Evolutionary conservation across 2,329 filamentous ascomycete species (phyloP), one percentile per base, ranked within the genome.

Genomic region (Ustilaginoidea virens): DNA sequence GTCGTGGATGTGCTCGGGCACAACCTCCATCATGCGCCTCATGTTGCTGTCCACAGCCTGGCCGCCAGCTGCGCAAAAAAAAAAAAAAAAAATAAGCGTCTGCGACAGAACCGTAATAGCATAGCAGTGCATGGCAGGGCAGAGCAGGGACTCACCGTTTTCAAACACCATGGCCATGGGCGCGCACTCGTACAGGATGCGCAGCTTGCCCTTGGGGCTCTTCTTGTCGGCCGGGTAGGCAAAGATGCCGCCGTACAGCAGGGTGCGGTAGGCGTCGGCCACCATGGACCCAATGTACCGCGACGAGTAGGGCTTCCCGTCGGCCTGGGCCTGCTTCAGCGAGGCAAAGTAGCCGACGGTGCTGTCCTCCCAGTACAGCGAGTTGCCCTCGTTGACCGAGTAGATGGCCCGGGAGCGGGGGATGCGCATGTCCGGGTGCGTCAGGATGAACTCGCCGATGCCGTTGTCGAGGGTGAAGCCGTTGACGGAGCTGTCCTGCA

Each of bases 201-300:
- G 72, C 42, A 98, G 69, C 66, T 98, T 98, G 43, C 90, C 90
- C 73, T 96, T 98, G 39, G 86, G 83, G 49, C 80, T 92, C 75
- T 98, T 96, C 66, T 86, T 92, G 51, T 98, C 90, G 10, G 87
- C 82, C 0, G 90, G 90, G 52, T 98, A 98, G 25, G 90, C 90
- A 55, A 98, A 98, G 49, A 98, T 80, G 41, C 90, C 90, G 35
- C 90, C 90, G 52, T 98, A 98, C 33, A 96, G 59, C 39, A 98
- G 59, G 10, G 90, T 98, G 27, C 90, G 77, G 61, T 98, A 98
- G 10, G 90, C 90, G 55, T 98, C 90, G 24, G 90, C 90, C 33
- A 98, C 90, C 90, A 98, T 98, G 63, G 74, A 82, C 34, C 87
- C 87, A 43, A 98, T 98, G 56, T 98, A 98, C 45, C 90, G 71